Percentiles rank a stretch among this genome's conserved stretches.
phyloP scores from a whole-genome alignment of 1,284 basidiomycete genomes.

The Rhodofomes roseus region DNA sequence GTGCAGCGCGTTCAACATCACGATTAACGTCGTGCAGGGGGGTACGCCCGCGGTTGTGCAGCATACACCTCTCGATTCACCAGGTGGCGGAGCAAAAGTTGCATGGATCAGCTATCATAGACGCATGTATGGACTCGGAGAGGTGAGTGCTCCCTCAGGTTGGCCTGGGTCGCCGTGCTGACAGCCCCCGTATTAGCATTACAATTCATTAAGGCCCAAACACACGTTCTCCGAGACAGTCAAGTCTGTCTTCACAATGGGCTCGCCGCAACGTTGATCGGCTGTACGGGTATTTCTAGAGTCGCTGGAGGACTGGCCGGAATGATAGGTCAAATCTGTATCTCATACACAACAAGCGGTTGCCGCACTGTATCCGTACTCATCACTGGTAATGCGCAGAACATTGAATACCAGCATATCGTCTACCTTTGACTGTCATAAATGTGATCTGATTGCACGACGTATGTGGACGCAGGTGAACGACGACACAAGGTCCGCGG shows the following conservation, averaged over 20 bases:
- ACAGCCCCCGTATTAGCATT: conserved; percentile 55
- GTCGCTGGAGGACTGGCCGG: not conserved
- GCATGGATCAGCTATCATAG: conserved; percentile 88
- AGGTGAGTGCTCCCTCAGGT: conserved; percentile 56
- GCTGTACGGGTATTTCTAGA: not conserved
- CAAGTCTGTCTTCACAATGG: conserved; percentile 29
- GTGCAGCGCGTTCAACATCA: conserved; percentile 77
- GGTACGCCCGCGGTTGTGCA: conserved; percentile 81
- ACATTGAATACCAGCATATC: not conserved
- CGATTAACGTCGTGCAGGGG: conserved; percentile 91
- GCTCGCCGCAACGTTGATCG: not conserved
- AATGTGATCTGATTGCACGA: too few species aligned
- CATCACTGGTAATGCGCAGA: not conserved
- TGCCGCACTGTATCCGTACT: conserved; percentile 1
- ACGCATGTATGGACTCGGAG: conserved; percentile 89
- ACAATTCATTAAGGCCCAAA: conserved; percentile 77
- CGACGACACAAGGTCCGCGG: too few species aligned
- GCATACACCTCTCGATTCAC: conserved; percentile 55
- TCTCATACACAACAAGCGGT: not conserved
- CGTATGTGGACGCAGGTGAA: too few species aligned
- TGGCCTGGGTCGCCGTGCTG: not conserved
- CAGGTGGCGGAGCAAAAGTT: conserved; percentile 35
- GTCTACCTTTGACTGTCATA: too few species aligned
- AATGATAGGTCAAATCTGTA: not conserved
- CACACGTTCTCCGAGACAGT: conserved; percentile 39